Conservation (phyloP, 2,329 filamentous ascomycete species). For the Fusarium liriodendri region DNA sequence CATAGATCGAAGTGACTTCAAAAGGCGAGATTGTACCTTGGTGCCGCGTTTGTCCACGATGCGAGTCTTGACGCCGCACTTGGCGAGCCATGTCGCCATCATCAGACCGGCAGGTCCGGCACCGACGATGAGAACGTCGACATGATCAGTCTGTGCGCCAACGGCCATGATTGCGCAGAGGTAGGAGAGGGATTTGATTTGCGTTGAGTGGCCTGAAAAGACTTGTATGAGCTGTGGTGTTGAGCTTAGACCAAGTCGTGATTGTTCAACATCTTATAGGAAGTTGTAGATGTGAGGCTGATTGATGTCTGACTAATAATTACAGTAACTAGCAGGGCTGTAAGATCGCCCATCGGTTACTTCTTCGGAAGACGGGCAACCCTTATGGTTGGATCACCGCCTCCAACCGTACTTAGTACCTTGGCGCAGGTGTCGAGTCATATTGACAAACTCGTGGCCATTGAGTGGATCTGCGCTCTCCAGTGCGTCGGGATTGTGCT, state of each 20-base stretch:
- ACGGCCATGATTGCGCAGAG: slow-evolving; percentile 1
- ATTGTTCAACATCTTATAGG: background rate
- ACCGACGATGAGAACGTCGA: slow-evolving; percentile 23
- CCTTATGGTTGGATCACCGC: background rate
- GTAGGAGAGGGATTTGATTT: background rate
- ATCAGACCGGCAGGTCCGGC: slow-evolving; percentile 27
- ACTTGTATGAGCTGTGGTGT: background rate
- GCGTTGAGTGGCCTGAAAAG: background rate
- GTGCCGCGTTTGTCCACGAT: slow-evolving; percentile 30
- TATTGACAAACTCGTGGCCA: background rate
- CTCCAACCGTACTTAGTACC: background rate
- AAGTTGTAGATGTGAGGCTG: background rate
- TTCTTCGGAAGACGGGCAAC: slow-evolving; percentile 1
- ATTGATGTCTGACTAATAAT: background rate
- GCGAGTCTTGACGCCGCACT: slow-evolving; percentile 31
- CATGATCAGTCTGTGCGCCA: slow-evolving; percentile 5
- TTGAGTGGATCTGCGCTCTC: background rate
- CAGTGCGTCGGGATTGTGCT: background rate
- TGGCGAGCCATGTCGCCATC: slow-evolving; percentile 32
- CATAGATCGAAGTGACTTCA: too few relatives aligned
- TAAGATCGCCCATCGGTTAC: background rate
- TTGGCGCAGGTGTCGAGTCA: background rate
- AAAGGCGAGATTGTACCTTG: background rate
- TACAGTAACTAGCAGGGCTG: background rate
- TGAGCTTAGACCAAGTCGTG: background rate